Evolutionary conservation across 2,329 filamentous ascomycete genomes (phyloP).

Genomic region (Zymoseptoria tritici): DNA sequence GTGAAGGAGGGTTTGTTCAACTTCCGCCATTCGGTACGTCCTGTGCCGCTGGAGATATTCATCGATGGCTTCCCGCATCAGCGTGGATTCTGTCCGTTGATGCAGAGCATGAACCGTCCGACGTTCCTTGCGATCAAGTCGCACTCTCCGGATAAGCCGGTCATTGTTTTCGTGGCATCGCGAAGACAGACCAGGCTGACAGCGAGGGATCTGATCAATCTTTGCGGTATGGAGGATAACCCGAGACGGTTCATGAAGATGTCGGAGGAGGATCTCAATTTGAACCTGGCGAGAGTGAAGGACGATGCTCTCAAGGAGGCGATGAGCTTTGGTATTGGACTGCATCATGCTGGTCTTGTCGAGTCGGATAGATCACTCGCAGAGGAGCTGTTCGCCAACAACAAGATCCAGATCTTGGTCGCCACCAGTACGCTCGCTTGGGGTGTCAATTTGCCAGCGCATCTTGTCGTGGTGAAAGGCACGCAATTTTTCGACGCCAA

Average conservation of each 20-base stretch:
- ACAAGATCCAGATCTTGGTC: constrained; percentile 95
- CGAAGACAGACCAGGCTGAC: constrained; percentile 90
- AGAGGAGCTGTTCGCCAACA: constrained; percentile 91
- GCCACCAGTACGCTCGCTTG: constrained; percentile 94
- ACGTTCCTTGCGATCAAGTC: constrained; percentile 95
- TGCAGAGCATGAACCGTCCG: constrained; percentile 98
- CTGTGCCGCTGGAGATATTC: constrained; percentile 90
- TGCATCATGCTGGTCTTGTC: constrained; percentile 94
- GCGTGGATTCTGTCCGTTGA: constrained; percentile 89
- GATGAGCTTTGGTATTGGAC: constrained; percentile 91
- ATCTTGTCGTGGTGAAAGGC: constrained; percentile 94
- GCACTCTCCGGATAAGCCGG: constrained; percentile 91
- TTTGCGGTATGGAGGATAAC: constrained; percentile 97
- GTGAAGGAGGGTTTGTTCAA: constrained; percentile 95
- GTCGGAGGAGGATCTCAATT: constrained; percentile 85
- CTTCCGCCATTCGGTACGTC: constrained; percentile 92
- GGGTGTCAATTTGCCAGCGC: constrained; percentile 96
- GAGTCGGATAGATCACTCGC: constrained; percentile 87
- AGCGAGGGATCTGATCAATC: constrained; percentile 92
- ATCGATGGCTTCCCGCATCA: constrained; percentile 97
- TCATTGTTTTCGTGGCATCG: constrained; percentile 97
- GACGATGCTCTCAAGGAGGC: constrained; percentile 89
- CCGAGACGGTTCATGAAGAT: constrained; percentile 87
- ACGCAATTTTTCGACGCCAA: constrained; percentile 98
- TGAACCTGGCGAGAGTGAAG: constrained; percentile 83